phyloP scores from a whole-genome alignment of 2,329 filamentous ascomycete species.

The Graphiopsis chlorocephala region DNA sequence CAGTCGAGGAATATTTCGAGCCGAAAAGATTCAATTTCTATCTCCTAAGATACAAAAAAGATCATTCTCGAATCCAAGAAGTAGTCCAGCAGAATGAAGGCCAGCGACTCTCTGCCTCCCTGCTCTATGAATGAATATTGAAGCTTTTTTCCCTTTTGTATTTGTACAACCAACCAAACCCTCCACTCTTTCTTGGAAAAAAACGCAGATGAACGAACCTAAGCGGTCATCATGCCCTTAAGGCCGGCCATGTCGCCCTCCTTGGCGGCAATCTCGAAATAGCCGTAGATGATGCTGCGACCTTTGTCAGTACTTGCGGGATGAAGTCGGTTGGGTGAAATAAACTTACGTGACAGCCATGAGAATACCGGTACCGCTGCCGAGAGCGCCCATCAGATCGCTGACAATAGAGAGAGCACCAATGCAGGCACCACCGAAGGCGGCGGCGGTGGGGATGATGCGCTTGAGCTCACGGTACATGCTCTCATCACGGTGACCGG shows the following conservation, averaged over 20 bases:
- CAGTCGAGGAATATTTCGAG: not conserved
- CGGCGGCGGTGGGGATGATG: slow-evolving; percentile 95
- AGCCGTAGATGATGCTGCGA: slow-evolving; percentile 91
- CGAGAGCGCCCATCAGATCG: slow-evolving; percentile 92
- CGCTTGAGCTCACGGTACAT: slow-evolving; percentile 99
- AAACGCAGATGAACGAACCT: slow-evolving; percentile 24
- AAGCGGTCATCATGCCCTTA: slow-evolving; percentile 58
- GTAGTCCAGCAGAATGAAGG: not conserved
- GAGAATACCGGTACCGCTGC: slow-evolving; percentile 95
- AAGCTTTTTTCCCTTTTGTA: slow-evolving; percentile 8
- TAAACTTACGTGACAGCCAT: slow-evolving; percentile 91
- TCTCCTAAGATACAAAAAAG: slow-evolving; percentile 8
- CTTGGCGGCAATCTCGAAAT: slow-evolving; percentile 99
- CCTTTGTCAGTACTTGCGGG: slow-evolving; percentile 32
- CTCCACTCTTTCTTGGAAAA: not conserved
- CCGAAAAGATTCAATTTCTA: not conserved
- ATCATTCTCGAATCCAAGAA: not conserved
- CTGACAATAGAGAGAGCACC: slow-evolving; percentile 93
- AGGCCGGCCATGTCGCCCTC: slow-evolving; percentile 88
- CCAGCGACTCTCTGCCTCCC: not conserved
- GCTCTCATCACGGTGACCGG: slow-evolving; percentile 97
- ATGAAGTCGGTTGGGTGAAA: too few species aligned
- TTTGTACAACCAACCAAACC: slow-evolving; percentile 13
- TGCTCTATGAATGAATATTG: not conserved
- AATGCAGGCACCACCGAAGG: slow-evolving; percentile 98